These are phyloP conservation scores for Cairneyella variabilis DNA, from an alignment of 495 filamentous ascomycete genomes.

Conservation along the genomic window DNA sequence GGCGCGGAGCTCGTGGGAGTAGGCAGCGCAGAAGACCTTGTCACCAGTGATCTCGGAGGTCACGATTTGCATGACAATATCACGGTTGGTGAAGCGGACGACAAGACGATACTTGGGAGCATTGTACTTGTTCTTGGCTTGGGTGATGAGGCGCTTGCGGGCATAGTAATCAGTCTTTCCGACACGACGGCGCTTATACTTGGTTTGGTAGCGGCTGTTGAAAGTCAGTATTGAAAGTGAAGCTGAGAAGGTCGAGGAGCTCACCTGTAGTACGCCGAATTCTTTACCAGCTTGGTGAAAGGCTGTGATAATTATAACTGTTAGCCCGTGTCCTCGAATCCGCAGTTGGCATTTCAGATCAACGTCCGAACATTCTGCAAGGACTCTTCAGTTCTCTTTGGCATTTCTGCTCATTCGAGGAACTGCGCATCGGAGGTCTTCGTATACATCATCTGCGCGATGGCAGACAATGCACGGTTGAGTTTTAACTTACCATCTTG, in stretches of 20 bases:
- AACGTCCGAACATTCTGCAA: slow-evolving; percentile 93
- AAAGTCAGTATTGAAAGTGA: slow-evolving; percentile 20
- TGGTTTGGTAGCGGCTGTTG: slow-evolving; percentile 93
- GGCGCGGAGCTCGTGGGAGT: slow-evolving; percentile 94
- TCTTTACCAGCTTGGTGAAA: slow-evolving; percentile 96
- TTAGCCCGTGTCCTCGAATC: slow-evolving; percentile 57
- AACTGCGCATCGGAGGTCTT: not conserved
- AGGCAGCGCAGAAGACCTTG: slow-evolving; percentile 90
- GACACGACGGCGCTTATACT: slow-evolving; percentile 94
- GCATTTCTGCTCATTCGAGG: slow-evolving; percentile 24
- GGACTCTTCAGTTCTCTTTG: slow-evolving; percentile 55
- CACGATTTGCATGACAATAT: slow-evolving; percentile 97
- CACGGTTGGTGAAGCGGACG: slow-evolving; percentile 99
- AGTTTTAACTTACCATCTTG: slow-evolving; percentile 57
- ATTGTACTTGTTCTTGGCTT: slow-evolving; percentile 99
- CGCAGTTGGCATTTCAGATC: slow-evolving; percentile 98
- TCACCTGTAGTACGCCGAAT: slow-evolving; percentile 95
- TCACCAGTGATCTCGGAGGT: slow-evolving; percentile 95
- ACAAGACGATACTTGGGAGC: slow-evolving; percentile 99
- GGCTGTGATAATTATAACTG: slow-evolving; percentile 51
- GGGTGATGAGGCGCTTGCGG: slow-evolving; percentile 97
- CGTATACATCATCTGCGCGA: slow-evolving; percentile 1
- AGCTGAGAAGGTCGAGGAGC: slow-evolving; percentile 22
- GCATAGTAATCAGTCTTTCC: slow-evolving; percentile 99
- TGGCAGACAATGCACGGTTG: slow-evolving; percentile 4